These are phyloP conservation scores for Claviceps pusilla DNA, from an alignment of 2,329 filamentous ascomycete genomes.

Conservation along the genomic window DNA sequence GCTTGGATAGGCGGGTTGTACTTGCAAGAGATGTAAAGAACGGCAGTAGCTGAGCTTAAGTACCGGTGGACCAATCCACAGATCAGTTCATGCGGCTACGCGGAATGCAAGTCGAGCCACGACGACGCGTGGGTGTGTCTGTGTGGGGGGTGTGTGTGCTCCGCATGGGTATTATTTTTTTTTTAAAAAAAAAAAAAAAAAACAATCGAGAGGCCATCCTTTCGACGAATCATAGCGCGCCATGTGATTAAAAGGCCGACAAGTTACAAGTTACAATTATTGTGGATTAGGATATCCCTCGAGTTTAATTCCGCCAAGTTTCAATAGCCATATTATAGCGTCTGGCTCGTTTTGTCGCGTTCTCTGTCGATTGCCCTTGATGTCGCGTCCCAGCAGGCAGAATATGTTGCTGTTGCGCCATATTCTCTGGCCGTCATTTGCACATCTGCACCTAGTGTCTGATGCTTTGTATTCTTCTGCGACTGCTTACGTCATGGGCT, in stretches of 20 bases:
- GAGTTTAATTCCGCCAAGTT: too few species aligned
- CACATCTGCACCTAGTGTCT: too few species aligned
- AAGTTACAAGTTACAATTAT: neutral
- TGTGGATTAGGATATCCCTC: too few species aligned
- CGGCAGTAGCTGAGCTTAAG: constrained; percentile 22
- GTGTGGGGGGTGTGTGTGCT: neutral
- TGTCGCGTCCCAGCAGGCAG: too few species aligned
- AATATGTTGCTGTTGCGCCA: too few species aligned
- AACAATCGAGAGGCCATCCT: neutral
- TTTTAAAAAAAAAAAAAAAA: neutral
- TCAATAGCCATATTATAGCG: too few species aligned
- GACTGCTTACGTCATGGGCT: too few species aligned
- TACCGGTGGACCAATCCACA: constrained; percentile 22
- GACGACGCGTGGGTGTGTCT: neutral
- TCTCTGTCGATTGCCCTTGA: too few species aligned
- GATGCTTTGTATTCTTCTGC: too few species aligned
- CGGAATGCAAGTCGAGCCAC: neutral
- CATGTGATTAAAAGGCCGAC: neutral
- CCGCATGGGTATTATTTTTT: neutral
- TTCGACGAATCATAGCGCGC: neutral
- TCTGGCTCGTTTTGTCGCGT: too few species aligned
- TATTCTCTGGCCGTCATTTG: too few species aligned
- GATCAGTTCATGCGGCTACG: constrained; percentile 17
- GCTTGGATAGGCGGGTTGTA: neutral
- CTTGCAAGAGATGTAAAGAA: constrained; percentile 1